Conservation (phyloP, 1,284 basidiomycete genomes). For the Ganoderma resinaceum region DNA sequence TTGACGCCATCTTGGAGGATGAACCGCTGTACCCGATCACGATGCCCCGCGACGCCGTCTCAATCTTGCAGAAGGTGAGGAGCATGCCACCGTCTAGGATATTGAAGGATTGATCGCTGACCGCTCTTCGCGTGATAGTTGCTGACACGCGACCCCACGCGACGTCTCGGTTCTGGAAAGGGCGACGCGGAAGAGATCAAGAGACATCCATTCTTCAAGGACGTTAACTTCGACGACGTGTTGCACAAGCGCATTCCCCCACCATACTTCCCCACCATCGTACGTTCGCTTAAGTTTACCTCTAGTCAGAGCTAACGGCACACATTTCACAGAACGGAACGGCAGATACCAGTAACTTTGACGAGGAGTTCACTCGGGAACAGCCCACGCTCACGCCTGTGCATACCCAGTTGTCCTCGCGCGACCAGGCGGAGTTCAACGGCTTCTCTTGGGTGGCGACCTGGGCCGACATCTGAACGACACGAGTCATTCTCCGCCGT, state of each 20-base stretch:
- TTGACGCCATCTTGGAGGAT: slow-evolving; percentile 98
- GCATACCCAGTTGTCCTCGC: slow-evolving; percentile 90
- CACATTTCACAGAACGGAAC: slow-evolving; percentile 66
- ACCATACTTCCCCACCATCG: slow-evolving; percentile 96
- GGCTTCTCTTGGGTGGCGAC: slow-evolving; percentile 92
- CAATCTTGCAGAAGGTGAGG: slow-evolving; percentile 89
- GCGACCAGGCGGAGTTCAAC: slow-evolving; percentile 95
- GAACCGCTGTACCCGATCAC: slow-evolving; percentile 99
- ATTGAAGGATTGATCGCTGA: not conserved
- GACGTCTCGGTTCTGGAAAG: slow-evolving; percentile 94
- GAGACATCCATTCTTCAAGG: slow-evolving; percentile 97
- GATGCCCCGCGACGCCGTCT: slow-evolving; percentile 99
- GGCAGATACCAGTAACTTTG: slow-evolving; percentile 90
- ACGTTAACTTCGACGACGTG: slow-evolving; percentile 96
- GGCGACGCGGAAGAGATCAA: slow-evolving; percentile 98
- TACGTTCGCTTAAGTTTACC: slow-evolving; percentile 48
- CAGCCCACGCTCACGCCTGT: slow-evolving; percentile 98
- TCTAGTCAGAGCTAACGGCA: slow-evolving; percentile 22
- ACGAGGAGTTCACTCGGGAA: slow-evolving; percentile 96
- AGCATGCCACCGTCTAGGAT: too few relatives aligned
- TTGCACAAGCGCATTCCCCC: slow-evolving; percentile 96
- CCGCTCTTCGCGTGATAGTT: slow-evolving; percentile 57
- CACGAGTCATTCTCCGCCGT: slow-evolving; percentile 17
- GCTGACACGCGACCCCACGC: slow-evolving; percentile 91
- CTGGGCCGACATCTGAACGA: slow-evolving; percentile 72